Percentiles rank a stretch among this genome's conserved stretches.
Evolutionary conservation across 1,284 basidiomycete genomes (phyloP).

Genomic region (Trichosporon sp.): DNA sequence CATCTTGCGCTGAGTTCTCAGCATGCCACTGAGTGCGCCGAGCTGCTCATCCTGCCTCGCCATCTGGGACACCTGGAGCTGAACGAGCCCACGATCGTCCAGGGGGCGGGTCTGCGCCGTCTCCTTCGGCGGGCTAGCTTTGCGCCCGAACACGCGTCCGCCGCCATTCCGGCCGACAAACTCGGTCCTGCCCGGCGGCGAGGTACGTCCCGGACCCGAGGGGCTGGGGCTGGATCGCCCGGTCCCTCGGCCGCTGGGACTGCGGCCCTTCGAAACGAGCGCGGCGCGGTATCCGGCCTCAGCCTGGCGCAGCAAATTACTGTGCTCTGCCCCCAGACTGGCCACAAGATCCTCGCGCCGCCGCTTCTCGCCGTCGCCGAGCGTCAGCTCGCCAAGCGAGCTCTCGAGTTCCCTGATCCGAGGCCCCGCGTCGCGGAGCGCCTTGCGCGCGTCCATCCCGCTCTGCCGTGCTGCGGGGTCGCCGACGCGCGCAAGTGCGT

Average conservation of each 20-base stretch:
- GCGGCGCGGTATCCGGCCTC: conserved; percentile 38
- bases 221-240: neutral
- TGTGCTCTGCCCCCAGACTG: conserved; percentile 67
- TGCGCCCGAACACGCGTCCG: conserved; percentile 65
- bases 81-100: conserved; percentile 72
- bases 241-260: neutral
- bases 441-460: conserved; percentile 75
- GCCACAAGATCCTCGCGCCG: conserved; percentile 77
- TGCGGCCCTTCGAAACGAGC: neutral
- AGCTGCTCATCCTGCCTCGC: conserved; percentile 78
- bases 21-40: conserved; percentile 67
- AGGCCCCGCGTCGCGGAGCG: conserved; percentile 66
- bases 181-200: neutral
- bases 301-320: conserved; percentile 48
- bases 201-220: neutral
- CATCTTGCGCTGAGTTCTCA: conserved; percentile 78
- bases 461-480: conserved; percentile 71
- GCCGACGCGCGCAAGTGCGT: conserved; percentile 67
- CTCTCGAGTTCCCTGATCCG: conserved; percentile 65
- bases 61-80: conserved; percentile 73
- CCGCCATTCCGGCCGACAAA: conserved; percentile 15
- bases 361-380: conserved; percentile 71
- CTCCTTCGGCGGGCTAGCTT: conserved; percentile 59
- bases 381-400: conserved; percentile 58
- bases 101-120: conserved; percentile 79